Evolutionary conservation across 2,329 filamentous ascomycete genomes (phyloP), one percentile per base, ranked within the genome.

Genomic region (Cytospora piceicola): DNA sequence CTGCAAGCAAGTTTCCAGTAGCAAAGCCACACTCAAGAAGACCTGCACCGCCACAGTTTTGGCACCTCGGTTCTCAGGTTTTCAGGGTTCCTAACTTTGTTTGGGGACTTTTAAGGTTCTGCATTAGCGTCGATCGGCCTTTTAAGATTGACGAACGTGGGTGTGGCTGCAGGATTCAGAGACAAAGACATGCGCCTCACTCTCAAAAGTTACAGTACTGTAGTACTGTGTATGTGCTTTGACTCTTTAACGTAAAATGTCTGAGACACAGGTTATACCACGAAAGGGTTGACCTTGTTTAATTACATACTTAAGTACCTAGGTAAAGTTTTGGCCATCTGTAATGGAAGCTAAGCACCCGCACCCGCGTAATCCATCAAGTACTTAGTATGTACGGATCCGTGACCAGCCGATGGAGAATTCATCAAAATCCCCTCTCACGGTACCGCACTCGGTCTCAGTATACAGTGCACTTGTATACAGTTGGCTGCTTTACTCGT

Each of bases 41-140:
- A 29, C 52, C n/a, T 54, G 61, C 53, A 63, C 36, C 59, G 59
- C 39, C 52, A 60, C 34, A 42, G 11, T 12, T 4, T 49, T 49
- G 22, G 46, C 46, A n/a, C n/a, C 46, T 49, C 46, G n/a, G n/a
- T 24, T 55, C 51, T 39, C 42, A 20, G n/a, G n/a, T n/a, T n/a
- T n/a, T n/a, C n/a, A n/a, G 36, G 29, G 57, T 32, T n/a, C n/a
- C 63, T 61, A 61, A 65, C 29, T 49, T 52, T 49, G 36, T 56
- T 61, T 51, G 57, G 63, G 49, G 11, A 32, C n/a, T 61, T 61
- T 67, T 62, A 62, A 65, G 55, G 63, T 62, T 67, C 42, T 60
- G 66, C 66, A 68, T 66, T 68, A 68, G 66, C 66, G 66, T 58
- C 66, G 66, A 68, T 68, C 66, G 34, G 46, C n/a, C 20, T 14